phyloP scores from a whole-genome alignment of 2,329 filamentous ascomycete species.

The Pseudogymnoascus sp. region DNA sequence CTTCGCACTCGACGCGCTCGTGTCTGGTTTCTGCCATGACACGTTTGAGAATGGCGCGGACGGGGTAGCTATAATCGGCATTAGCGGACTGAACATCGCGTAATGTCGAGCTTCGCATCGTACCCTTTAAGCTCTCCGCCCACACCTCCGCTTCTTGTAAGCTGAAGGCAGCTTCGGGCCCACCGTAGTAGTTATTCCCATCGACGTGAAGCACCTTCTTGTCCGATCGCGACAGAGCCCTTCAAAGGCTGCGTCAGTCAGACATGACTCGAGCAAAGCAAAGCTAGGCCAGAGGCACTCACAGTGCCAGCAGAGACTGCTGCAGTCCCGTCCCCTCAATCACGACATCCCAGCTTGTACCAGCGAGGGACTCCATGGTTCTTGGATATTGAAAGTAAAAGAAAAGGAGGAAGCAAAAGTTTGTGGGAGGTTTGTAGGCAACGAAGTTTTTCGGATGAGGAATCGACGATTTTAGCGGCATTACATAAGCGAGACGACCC shows the following conservation, averaged over 20 bases:
- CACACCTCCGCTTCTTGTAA: constrained; percentile 74
- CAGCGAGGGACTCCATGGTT: constrained; percentile 65
- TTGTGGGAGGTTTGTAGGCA: constrained; percentile 20
- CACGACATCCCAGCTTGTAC: constrained; percentile 71
- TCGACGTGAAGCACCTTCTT: constrained; percentile 91
- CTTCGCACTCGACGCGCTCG: constrained; percentile 28
- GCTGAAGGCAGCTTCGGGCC: constrained; percentile 75
- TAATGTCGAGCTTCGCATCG: neutral
- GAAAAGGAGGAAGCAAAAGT: constrained; percentile 10
- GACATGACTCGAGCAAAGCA: constrained; percentile 38
- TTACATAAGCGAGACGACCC: constrained; percentile 13
- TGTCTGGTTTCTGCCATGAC: constrained; percentile 21
- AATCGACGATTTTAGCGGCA: constrained; percentile 8
- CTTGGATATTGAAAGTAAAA: constrained; percentile 17
- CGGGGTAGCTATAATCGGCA: constrained; percentile 12
- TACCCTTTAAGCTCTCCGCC: constrained; percentile 43
- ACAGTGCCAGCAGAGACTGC: constrained; percentile 76
- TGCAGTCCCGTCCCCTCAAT: constrained; percentile 72
- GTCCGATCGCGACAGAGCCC: constrained; percentile 83
- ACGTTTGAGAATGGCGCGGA: constrained; percentile 24
- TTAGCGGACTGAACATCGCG: neutral
- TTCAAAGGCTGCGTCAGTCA: constrained; percentile 68
- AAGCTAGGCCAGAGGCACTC: constrained; percentile 25
- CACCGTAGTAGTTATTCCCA: constrained; percentile 80
- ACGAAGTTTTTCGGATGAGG: constrained; percentile 9